A percentile compares a stretch with the other conserved stretches of the same genome.
Evolutionary conservation across 176 grass and related monocot genomes (phyloP).

Genomic region (Lolium rigidum): DNA sequence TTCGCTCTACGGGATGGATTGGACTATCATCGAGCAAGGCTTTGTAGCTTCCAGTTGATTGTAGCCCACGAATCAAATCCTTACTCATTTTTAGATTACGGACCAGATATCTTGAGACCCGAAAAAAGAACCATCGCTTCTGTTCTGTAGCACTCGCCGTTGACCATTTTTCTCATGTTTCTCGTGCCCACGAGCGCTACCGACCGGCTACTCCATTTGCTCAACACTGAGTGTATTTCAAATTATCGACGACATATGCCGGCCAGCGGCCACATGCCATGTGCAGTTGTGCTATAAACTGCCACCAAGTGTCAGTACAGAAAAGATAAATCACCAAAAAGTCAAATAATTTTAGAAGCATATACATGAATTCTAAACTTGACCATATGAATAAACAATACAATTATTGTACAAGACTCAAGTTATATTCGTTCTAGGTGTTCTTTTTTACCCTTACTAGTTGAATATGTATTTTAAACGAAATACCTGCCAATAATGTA

Average conservation of each 20-base stretch:
- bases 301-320: neutral
- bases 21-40: too few species aligned
- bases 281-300: neutral
- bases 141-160: neutral
- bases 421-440: neutral
- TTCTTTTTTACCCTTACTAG: neutral
- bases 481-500: neutral
- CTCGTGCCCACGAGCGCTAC: neutral
- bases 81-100: neutral
- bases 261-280: constrained; percentile 4
- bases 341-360: neutral
- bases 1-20: too few species aligned
- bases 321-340: neutral
- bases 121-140: neutral
- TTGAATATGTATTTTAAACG: too few species aligned
- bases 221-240: neutral
- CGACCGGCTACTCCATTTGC: neutral
- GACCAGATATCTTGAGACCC: neutral
- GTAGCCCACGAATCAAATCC: too few species aligned
- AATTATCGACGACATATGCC: neutral
- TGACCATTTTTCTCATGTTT: neutral
- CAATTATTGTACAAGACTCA: neutral
- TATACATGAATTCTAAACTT: neutral
- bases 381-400: neutral
- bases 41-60: too few species aligned